Conservation (phyloP, 2,329 filamentous ascomycete genomes). For the Colletotrichum incanum region DNA sequence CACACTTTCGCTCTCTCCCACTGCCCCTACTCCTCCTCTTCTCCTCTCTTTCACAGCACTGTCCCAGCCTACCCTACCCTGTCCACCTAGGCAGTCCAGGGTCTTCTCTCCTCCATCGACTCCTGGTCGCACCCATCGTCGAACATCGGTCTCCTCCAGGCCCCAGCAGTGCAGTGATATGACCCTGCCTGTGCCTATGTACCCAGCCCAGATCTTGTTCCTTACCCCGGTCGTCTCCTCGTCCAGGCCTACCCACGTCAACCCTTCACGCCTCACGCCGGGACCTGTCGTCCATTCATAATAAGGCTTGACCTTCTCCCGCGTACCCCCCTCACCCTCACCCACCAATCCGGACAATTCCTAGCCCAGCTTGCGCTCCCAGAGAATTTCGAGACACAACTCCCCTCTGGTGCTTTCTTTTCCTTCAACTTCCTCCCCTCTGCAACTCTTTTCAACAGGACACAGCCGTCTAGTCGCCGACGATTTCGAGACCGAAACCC, state of each 20-base stretch:
- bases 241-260: constrained; percentile 41
- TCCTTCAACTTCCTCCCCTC: constrained; percentile 32
- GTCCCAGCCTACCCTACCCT: constrained; percentile 30
- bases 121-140: constrained; percentile 41
- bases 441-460: constrained; percentile 30
- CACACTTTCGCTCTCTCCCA: neutral
- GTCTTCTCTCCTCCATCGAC: constrained; percentile 34
- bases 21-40: constrained; percentile 17
- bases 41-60: constrained; percentile 28
- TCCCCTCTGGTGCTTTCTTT: constrained; percentile 43
- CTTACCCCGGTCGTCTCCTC: constrained; percentile 36
- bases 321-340: constrained; percentile 40
- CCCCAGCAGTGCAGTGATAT: constrained; percentile 41
- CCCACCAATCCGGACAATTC: constrained; percentile 42
- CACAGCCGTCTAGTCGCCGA: constrained; percentile 13
- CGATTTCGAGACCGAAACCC: constrained; percentile 3
- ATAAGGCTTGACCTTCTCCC: constrained; percentile 44
- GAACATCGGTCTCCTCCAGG: constrained; percentile 35
- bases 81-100: constrained; percentile 33
- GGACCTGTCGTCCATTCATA: constrained; percentile 44
- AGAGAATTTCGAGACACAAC: constrained; percentile 43
- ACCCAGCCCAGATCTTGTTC: constrained; percentile 44
- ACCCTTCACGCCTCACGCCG: constrained; percentile 42
- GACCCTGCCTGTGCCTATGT: constrained; percentile 38
- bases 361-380: constrained; percentile 34